A percentile compares a stretch with the other conserved stretches of the same genome.
Conservation (phyloP, 1,139 yeast genomes). For the Kodamaea plutei region DNA sequence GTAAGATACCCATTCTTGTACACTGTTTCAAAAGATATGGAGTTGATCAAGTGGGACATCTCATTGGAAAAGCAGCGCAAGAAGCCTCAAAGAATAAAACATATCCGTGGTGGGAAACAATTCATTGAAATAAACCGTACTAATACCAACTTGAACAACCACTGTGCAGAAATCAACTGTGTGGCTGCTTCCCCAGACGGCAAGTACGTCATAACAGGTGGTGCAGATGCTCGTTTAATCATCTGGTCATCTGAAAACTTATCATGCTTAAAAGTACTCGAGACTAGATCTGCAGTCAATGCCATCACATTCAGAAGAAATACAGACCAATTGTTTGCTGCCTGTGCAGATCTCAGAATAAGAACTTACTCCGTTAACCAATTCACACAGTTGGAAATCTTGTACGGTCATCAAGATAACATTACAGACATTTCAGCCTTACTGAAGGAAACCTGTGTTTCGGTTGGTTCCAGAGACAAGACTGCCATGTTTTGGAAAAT, state of each 20-base stretch:
- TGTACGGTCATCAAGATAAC: conserved; percentile 93
- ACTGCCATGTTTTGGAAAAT: conserved; percentile 97
- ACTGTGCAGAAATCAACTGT: conserved; percentile 68
- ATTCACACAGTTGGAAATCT: conserved; percentile 80
- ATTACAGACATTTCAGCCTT: conserved; percentile 79
- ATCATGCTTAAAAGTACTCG: conserved; percentile 70
- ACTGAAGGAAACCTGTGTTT: conserved; percentile 84
- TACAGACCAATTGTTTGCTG: conserved; percentile 83
- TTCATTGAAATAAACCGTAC: conserved; percentile 28
- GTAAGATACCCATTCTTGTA: conserved; percentile 59
- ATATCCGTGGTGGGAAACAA: conserved; percentile 59
- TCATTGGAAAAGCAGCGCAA: conserved; percentile 16
- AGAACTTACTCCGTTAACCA: conserved; percentile 85
- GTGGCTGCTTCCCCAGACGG: conserved; percentile 90
- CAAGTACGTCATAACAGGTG: conserved; percentile 84
- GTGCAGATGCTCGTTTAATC: conserved; percentile 71
- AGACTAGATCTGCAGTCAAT: conserved; percentile 70
- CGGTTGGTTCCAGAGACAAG: conserved; percentile 92
- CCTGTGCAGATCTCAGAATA: conserved; percentile 88
- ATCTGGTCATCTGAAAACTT: conserved; percentile 84
- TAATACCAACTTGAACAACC: conserved; percentile 55
- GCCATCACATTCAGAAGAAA: conserved; percentile 74
- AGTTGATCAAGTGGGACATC: conserved; percentile 70
- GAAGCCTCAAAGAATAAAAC: conserved; percentile 62
- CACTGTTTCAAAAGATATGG: conserved; percentile 80